These are phyloP conservation scores for Metschnikowia picachoensis DNA, from an alignment of 805 yeast species.

Conservation along the genomic window DNA sequence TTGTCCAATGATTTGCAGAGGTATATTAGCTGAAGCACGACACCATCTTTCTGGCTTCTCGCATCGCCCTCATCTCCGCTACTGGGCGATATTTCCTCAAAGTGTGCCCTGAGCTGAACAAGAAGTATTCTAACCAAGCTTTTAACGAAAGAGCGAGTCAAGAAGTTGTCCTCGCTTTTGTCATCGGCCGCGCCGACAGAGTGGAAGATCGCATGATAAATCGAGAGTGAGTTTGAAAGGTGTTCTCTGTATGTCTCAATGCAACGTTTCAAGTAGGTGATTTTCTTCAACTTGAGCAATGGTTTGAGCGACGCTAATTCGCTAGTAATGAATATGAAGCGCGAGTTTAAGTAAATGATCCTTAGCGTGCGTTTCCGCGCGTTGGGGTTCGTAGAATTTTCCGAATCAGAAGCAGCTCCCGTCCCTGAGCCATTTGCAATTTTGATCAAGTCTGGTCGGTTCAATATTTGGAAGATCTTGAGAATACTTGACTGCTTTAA, in stretches of 20 bases:
- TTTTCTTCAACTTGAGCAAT: conserved; percentile 47
- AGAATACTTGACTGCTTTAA: conserved; percentile 74
- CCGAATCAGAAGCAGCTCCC: background rate
- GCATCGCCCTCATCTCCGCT: conserved; percentile 31
- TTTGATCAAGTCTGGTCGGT: conserved; percentile 52
- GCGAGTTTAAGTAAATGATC: conserved; percentile 59
- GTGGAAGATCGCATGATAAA: conserved; percentile 59
- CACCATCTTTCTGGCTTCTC: conserved; percentile 51
- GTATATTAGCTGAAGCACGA: conserved; percentile 78
- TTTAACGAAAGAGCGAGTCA: conserved; percentile 28
- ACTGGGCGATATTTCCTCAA: conserved; percentile 16
- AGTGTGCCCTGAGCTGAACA: conserved; percentile 21
- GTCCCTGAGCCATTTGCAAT: conserved; percentile 3
- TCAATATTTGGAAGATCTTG: conserved; percentile 72
- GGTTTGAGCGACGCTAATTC: conserved; percentile 60
- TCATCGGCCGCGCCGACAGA: conserved; percentile 18
- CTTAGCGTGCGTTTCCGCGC: conserved; percentile 30
- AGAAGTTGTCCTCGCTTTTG: conserved; percentile 17
- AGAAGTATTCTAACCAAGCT: conserved; percentile 26
- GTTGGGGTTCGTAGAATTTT: background rate
- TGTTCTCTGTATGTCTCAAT: conserved; percentile 84
- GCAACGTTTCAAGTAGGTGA: conserved; percentile 68
- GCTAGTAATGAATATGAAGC: conserved; percentile 61
- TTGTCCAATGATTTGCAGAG: conserved; percentile 83
- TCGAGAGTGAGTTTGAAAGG: conserved; percentile 67